Conservation (phyloP, 805 yeast genomes). For the Candida maesae region DNA sequence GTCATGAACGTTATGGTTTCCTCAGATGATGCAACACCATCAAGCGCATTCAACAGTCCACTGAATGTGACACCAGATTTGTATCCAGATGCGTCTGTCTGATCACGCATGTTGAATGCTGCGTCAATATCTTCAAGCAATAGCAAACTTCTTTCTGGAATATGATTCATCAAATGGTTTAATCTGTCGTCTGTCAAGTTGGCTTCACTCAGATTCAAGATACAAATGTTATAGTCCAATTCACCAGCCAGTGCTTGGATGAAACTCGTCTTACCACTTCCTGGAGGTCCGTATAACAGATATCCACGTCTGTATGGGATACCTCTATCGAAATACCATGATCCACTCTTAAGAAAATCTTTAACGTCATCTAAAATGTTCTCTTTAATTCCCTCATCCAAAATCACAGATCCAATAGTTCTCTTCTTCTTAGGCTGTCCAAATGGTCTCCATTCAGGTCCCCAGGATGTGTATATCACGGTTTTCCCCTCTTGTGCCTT, state of each 20-base stretch:
- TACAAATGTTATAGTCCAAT: conserved; percentile 91
- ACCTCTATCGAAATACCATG: conserved; percentile 96
- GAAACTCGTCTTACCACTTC: conserved; percentile 93
- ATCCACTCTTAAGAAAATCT: conserved; percentile 75
- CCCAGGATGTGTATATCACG: conserved; percentile 91
- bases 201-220: conserved; percentile 83
- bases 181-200: conserved; percentile 92
- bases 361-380: conserved; percentile 63
- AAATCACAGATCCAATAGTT: conserved; percentile 75
- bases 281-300: conserved; percentile 94
- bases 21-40: conserved; percentile 97
- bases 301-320: conserved; percentile 97
- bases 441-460: conserved; percentile 98
- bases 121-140: conserved; percentile 93
- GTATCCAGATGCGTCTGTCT: conserved; percentile 72
- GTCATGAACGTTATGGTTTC: conserved; percentile 97
- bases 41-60: conserved; percentile 88
- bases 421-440: conserved; percentile 93
- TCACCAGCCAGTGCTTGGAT: conserved; percentile 97
- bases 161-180: conserved; percentile 93
- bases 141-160: conserved; percentile 84
- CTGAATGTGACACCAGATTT: conserved; percentile 91
- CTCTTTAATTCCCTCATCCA: conserved; percentile 73
- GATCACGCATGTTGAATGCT: conserved; percentile 82
- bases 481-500: conserved; percentile 88